Conservation (phyloP, 2,329 filamentous ascomycete species). For the Ampelomyces quisqualis region DNA sequence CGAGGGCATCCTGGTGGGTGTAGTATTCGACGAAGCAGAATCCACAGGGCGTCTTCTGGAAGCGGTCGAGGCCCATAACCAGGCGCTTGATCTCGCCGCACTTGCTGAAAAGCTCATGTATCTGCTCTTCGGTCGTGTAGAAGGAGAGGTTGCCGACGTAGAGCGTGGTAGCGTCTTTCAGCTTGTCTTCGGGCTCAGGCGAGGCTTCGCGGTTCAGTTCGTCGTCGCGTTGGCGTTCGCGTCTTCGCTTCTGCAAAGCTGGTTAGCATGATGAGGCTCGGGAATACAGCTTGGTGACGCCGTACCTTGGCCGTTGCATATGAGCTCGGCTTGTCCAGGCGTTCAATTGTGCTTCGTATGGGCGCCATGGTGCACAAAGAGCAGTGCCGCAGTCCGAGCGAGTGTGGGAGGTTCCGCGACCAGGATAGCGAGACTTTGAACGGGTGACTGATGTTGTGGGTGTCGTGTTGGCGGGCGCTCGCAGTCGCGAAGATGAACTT, state of each 20-base stretch:
- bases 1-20: slow-evolving; percentile 92
- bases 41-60: slow-evolving; percentile 95
- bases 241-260: slow-evolving; percentile 65
- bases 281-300: neutral
- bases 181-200: slow-evolving; percentile 70
- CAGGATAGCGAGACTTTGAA: slow-evolving; percentile 3
- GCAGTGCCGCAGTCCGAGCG: too few species aligned
- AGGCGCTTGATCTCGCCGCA: slow-evolving; percentile 97
- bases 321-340: slow-evolving; percentile 90
- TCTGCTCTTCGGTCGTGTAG: slow-evolving; percentile 98
- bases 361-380: slow-evolving; percentile 24
- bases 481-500: too few species aligned
- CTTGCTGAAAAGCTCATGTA: slow-evolving; percentile 93
- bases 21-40: slow-evolving; percentile 99
- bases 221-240: slow-evolving; percentile 63
- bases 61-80: slow-evolving; percentile 95
- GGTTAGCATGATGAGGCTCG: neutral
- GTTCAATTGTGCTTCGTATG: slow-evolving; percentile 77
- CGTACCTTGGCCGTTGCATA: slow-evolving; percentile 84
- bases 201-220: slow-evolving; percentile 44
- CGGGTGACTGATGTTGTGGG: neutral
- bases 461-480: slow-evolving; percentile 1
- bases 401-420: too few species aligned
- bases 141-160: slow-evolving; percentile 98
- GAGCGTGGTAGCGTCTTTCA: slow-evolving; percentile 86